These are phyloP conservation scores for Chenopodium suecicum DNA, from an alignment of 148 eudicot genomes.

Conservation along the genomic window DNA sequence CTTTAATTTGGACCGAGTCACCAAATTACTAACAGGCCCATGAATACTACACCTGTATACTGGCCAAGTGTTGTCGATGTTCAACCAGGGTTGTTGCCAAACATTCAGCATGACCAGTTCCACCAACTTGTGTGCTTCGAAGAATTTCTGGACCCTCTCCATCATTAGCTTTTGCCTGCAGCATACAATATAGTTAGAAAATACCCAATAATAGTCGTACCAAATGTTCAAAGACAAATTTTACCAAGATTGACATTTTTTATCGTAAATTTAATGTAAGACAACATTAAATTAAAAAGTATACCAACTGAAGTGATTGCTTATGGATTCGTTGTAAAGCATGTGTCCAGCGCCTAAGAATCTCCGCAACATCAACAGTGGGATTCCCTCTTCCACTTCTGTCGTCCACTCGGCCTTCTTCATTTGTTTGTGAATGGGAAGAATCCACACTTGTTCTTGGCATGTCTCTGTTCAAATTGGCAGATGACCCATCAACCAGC, in stretches of 20 bases:
- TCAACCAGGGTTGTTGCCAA: slow-evolving; percentile 88
- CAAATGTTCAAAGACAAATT: background rate
- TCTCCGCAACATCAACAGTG: slow-evolving; percentile 94
- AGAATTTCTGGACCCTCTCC: slow-evolving; percentile 98
- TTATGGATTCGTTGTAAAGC: slow-evolving; percentile 94
- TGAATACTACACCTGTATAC: slow-evolving; percentile 68
- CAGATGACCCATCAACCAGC: slow-evolving; percentile 51
- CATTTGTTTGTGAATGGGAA: slow-evolving; percentile 45
- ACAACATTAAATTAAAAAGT: slow-evolving; percentile 1
- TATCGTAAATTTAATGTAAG: background rate
- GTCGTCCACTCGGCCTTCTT: slow-evolving; percentile 73
- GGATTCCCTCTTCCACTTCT: slow-evolving; percentile 72
- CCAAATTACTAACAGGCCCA: background rate
- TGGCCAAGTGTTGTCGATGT: slow-evolving; percentile 91
- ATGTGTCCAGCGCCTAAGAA: slow-evolving; percentile 98
- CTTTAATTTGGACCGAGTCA: background rate
- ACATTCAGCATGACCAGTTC: slow-evolving; percentile 87
- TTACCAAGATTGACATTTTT: background rate
- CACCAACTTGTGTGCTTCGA: slow-evolving; percentile 66
- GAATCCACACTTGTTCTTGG: slow-evolving; percentile 42
- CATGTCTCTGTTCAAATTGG: slow-evolving; percentile 40
- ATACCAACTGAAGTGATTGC: slow-evolving; percentile 92
- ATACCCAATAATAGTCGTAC: background rate
- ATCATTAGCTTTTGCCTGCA: slow-evolving; percentile 88
- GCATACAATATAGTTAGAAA: slow-evolving; percentile 10